Base-by-base conservation (phyloP, 1,139 yeast species). In the Debaryomyces psychrophilus region DNA sequence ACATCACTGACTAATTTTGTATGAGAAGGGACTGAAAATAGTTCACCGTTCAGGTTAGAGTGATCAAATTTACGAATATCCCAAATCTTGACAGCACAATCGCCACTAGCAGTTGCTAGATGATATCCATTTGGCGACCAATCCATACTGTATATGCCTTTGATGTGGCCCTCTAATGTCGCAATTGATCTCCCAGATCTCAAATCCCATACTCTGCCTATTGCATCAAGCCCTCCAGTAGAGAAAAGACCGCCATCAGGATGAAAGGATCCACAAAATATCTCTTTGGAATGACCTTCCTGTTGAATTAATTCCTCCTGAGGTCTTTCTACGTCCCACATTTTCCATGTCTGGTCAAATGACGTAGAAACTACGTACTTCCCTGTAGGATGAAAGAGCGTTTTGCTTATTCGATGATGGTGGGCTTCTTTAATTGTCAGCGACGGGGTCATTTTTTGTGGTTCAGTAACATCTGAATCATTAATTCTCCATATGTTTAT, bases 261-360 rank as follows among this genome's bases (percentile, higher is more conserved):
- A 47, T 92, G 96, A 53, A 87, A 77, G 1, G 79, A 67, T 2
- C 88, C 68, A 1, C 84, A 62, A 52, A 81, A 83, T 0, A 92
- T 83, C 47, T 83, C 93, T 55, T 82, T 85, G 1, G 90, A 73
- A 59, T 93, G 98, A 0, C 98, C 97, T 59, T 90, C 97, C 62
- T 93, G 98, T 39, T 71, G 72, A 20, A 66, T 33, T 20, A 75
- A 49, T 29, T 58, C 65, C 12, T 49, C 47, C 6, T 57, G 50
- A 8, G 62, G 58, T 1, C 71, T 78, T 8, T 69, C 68, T 0
- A 82, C 52, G 62, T 93, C 97, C 96, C 96, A 90, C 5, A 90
- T 62, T 50, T 90, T 78, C 97, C 98, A 93, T 0, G 97, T 90
- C 50, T 77, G 77, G 62, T 93, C 99, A 58, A 79, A 85, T 0